These are phyloP conservation scores for Carex arenaria DNA, from an alignment of 202 grass and related monocot species.

Conservation along the genomic window DNA sequence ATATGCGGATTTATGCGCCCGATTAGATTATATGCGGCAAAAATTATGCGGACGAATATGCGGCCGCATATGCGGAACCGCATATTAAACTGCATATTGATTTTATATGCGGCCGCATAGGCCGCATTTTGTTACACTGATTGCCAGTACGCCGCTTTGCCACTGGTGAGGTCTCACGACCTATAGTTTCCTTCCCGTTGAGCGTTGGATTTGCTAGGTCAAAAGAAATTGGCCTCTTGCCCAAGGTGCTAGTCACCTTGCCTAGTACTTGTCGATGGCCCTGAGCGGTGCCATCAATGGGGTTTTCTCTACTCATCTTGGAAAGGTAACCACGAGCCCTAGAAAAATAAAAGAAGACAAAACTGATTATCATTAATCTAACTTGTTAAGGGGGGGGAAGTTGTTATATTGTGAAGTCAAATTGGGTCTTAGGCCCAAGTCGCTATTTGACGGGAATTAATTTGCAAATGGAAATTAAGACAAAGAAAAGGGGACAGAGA, in stretches of 20 bases:
- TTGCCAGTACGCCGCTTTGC: constrained; percentile 6
- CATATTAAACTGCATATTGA: no score
- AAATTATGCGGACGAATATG: no score
- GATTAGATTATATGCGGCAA: no score
- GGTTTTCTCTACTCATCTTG: constrained; percentile 8
- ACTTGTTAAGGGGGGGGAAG: background rate
- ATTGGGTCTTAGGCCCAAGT: no score
- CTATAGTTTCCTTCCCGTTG: background rate
- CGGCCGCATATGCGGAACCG: no score
- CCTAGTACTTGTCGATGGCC: constrained; percentile 3
- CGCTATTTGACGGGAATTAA: no score
- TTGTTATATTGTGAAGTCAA: no score
- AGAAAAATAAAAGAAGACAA: background rate
- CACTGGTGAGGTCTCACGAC: background rate
- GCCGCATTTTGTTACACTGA: no score
- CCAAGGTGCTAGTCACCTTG: constrained; percentile 30
- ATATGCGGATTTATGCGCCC: no score
- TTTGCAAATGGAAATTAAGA: no score
- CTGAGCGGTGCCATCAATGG: background rate
- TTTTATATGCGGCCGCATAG: no score
- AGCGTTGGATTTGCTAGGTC: constrained; percentile 3
- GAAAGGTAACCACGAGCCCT: background rate
- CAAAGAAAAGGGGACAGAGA: no score
- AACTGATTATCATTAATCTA: background rate
- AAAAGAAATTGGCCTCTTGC: constrained; percentile 31